Evolutionary conservation across 352 stramenopile genomes (phyloP), one percentile per base, ranked within the genome.

Genomic region (Lagenidium giganteum): DNA sequence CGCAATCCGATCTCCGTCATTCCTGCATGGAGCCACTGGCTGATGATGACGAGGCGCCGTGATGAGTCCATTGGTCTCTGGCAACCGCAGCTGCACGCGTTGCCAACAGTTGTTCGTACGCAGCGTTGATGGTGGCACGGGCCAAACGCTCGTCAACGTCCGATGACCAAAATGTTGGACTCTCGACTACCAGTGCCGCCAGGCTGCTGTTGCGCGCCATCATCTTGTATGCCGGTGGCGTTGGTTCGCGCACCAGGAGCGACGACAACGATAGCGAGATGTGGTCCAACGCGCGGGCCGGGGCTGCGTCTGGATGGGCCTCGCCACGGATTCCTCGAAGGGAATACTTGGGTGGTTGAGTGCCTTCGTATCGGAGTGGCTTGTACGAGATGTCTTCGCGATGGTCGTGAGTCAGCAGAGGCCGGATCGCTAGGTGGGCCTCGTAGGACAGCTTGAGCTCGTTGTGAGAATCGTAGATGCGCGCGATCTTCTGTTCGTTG

Each of bases 361-460:
- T 45, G 11, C 51, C 50, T 16, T 57, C 42, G 40, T 70, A 70
- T 28, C 30, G 56, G 28, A 70, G 24, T 18, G 61, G 61, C 28
- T 64, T 67, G 21, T 70, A 67, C 3, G 42, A 49, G 8, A 67
- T 43, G 14, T 67, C 58, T 32, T 61, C 49, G 8, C 43, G 47
- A 14, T 60, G 42, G 27, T 56, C 46, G n/a, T 70, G 45, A 9
- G 12, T 49, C 11, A 47, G 51, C 5, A 70, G 44, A 7, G 61
- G 52, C 34, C 64, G 61, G 13, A 70, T 63, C 1, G 56, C 56
- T 16, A 67, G 38, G 29, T 70, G 60, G 1, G 63, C 67, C 25
- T 78, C 67, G 51, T 67, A 67, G 16, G 54, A 70, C 3, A 78
- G 41, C 42, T 78, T 78, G 1, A 78, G 52, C 16, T 74, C 57